Evolutionary conservation across 768 basidiomycete species (phyloP), one percentile per base, ranked within the genome.

Genomic region (Hypsizygus marmoreus): DNA sequence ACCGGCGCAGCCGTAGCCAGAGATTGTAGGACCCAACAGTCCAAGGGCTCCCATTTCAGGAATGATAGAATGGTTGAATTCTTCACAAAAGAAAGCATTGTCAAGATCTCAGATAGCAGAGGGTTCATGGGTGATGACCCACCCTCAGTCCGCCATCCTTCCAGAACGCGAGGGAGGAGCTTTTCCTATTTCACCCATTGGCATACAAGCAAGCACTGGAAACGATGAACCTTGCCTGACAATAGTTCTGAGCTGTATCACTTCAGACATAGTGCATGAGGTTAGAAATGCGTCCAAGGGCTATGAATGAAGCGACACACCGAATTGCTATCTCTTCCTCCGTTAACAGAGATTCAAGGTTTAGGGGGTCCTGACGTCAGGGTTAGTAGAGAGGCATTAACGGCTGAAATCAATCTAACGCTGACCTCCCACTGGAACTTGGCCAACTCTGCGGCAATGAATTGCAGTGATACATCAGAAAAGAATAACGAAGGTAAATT

Each of bases 1-100:
- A 16, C 95, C 95, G 0, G 95, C 95, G 59, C 95, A 98, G 17
- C 90, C 93, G 53, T 97, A 97, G 0, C 92, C 95, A 47, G 86
- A 65, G 53, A 97, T 97, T 0, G 95, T 98, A 2, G 95, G 85
- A 0, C 95, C 95, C 1, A 98, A 74, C 11, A 97, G 69, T 2
- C 95, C 95, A 3, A 97, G 73, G 50, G 84, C 80, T 4, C 95
- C 95, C 95, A 97, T 97, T 64, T 95, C 91, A 7, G 82, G 81
- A 16, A 97, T 72, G 39, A 92, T 82, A 5, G 74, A 69, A 47
- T 74, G 75, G 65, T 94, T 77, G 66, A 92, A 95, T 59, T 87
- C 90, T 91, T 61, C 36, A 14, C 29, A 14, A 48, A 16, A 8
- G 19, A 41, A 12, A 36, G 22, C 13, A 25, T 31, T 29, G 37